Base-by-base conservation (phyloP, 805 yeast species). In the Metschnikowia similis region DNA sequence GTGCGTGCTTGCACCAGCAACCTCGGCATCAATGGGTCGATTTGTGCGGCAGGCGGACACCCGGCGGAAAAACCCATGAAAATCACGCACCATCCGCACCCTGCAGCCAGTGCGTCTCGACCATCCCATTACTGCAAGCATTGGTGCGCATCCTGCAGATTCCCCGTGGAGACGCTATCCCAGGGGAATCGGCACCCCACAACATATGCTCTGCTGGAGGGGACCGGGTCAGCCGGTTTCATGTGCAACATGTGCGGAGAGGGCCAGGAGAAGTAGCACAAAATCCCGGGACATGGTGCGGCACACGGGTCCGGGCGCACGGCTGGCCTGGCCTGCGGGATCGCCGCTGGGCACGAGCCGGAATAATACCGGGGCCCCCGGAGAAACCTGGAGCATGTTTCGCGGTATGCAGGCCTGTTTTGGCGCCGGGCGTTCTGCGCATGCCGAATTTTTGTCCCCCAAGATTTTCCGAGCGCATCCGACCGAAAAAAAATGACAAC, bases 361-460 rank as follows among this genome's bases (percentile, higher is more conserved):
- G 37, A 42, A 34, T 4, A 42, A 26, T 26, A 4, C 27, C 35
- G 46, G 59, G 59, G 49, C 45, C 28, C 40, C 41, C 60, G 60
- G 60, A 56, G 60, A 56, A 56, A 56, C 58, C 56, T 56, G 58
- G 60, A 55, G 58, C 50, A 46, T 37, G 10, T 40, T 13, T 16
- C 28, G 48, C 51, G 34, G 49, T 34, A 10, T 8, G n/a, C 34
- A 40, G 39, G 55, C 48, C 37, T 28, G 48, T 47, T 48, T 47
- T 28, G 34, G 21, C 35, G 44, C 39, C 28, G 27, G 41, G 37
- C 35, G 52, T 48, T 43, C 48, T 27, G 34, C 35, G 35, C 49
- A 41, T 52, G 56, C 55, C 42, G 39, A 35, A 43, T 16, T 30
- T 17, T 45, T 44, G 48, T 21, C 48, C 51, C 42, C 35, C 46